These are phyloP conservation scores for Coniochaeta sp. DNA, from an alignment of 2,329 filamentous ascomycete genomes.

Conservation along the genomic window DNA sequence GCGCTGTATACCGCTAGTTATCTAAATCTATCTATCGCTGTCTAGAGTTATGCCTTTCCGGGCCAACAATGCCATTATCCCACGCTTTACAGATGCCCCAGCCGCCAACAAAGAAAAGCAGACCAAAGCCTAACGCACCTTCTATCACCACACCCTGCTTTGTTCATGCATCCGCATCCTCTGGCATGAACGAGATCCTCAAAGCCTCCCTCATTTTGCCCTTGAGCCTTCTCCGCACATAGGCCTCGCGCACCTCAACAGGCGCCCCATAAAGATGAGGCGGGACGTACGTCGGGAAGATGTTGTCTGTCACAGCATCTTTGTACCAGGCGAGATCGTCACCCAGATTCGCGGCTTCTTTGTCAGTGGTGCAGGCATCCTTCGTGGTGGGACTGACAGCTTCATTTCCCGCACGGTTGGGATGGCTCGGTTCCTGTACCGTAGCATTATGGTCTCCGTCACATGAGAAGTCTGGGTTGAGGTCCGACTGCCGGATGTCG, in stretches of 20 bases:
- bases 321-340: too few species aligned
- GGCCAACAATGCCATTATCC: not conserved
- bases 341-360: too few species aligned
- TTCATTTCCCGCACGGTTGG: too few species aligned
- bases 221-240: not conserved
- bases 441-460: too few species aligned
- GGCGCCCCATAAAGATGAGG: too few species aligned
- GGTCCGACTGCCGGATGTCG: not conserved
- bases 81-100: not conserved
- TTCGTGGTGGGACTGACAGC: too few species aligned
- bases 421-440: too few species aligned
- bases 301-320: too few species aligned
- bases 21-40: not conserved
- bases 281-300: too few species aligned
- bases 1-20: not conserved
- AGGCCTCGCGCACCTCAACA: too few species aligned
- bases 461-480: too few species aligned
- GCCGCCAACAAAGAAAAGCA: not conserved
- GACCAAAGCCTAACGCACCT: not conserved
- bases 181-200: not conserved
- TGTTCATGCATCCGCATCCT: not conserved
- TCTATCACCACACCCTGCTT: not conserved
- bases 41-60: not conserved
- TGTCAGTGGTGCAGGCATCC: too few species aligned
- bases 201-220: not conserved